Evolutionary conservation across 345 rosid species (phyloP), one percentile per base, ranked within the genome.

Genomic region (Microthlaspi erraticum): DNA sequence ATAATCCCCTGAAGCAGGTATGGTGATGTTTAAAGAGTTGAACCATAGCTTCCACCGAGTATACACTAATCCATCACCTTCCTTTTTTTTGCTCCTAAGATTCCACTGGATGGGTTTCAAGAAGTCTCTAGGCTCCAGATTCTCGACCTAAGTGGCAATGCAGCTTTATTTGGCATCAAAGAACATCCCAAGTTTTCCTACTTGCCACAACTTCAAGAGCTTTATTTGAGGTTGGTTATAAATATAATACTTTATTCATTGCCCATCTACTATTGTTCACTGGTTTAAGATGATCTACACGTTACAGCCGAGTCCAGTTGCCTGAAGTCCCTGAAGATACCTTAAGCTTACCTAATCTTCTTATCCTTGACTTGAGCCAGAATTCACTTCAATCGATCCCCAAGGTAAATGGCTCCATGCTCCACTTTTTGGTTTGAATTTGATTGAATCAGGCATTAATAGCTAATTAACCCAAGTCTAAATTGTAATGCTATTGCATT

Each of bases 131-230:
- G 68, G 84, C 88, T 93, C 70, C 93, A 82, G 79, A 80, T 90
- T 70, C 80, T 90, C 75, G 96, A 93, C 74, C 79, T 93, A 59
- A 93, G 97, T 70, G 84, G 92, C 34, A 91, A 84, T 78, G 82
- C 79, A 44, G 80, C 79, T 83, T 82, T 91, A 10, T 73, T 63
- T 2, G 33, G 68, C 19, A 49, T 87, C 54, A 72, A 78, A 5
- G 80, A 70, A 36, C 73, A 72, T 81, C 92, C 91, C 11, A 74
- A 80, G 60, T 93, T 93, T 82, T 85, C 88, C 9, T 59, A 78
- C 80, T 70, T 93, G 81, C 77, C 78, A 62, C 88, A 79, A 51
- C 81, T 93, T 75, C 85, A 83, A 76, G 97, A 89, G 89, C 91
- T 93, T 77, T 86, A 88, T 74, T 79, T 93, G 57, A 89, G 98